These are phyloP conservation scores for Bisporella sp. DNA, from an alignment of 2,329 filamentous ascomycete species.

Conservation along the genomic window DNA sequence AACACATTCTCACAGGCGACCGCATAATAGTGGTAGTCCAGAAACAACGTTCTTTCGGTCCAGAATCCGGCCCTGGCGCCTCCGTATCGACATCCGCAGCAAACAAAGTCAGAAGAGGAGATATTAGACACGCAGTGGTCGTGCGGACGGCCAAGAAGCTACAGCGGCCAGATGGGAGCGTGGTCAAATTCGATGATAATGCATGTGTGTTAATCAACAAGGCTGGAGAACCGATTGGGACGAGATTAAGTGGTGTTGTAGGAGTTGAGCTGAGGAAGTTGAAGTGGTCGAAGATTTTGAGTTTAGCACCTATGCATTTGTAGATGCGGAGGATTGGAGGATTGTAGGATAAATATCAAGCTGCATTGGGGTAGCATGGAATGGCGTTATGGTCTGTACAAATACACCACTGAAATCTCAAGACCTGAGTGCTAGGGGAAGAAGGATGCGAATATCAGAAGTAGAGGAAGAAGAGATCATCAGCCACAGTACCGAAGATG, in stretches of 20 bases:
- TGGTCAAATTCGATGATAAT: slow-evolving; percentile 94
- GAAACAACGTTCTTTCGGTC: slow-evolving; percentile 76
- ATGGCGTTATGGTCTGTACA: too few species aligned
- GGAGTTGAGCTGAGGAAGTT: slow-evolving; percentile 82
- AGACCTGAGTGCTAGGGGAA: too few species aligned
- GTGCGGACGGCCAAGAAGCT: slow-evolving; percentile 87
- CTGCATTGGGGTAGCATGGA: too few species aligned
- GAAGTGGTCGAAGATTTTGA: slow-evolving; percentile 98
- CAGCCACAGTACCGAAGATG: too few species aligned
- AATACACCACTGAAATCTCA: too few species aligned
- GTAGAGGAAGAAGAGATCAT: too few species aligned
- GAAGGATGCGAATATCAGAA: too few species aligned
- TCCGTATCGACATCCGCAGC: slow-evolving; percentile 66
- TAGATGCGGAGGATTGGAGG: slow-evolving; percentile 28
- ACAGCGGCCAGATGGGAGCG: slow-evolving; percentile 79
- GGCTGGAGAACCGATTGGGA: slow-evolving; percentile 89
- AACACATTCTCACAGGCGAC: slow-evolving; percentile 56
- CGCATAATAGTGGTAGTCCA: slow-evolving; percentile 96
- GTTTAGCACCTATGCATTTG: slow-evolving; percentile 79
- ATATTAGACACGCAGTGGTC: slow-evolving; percentile 92
- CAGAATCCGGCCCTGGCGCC: slow-evolving; percentile 64
- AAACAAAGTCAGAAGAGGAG: slow-evolving; percentile 92
- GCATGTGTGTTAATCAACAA: slow-evolving; percentile 97
- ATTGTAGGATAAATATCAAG: too few species aligned
- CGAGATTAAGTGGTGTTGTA: slow-evolving; percentile 84